Evolutionary conservation across 306 rosid species (phyloP).

Genomic region (Vachellia collinsii): DNA sequence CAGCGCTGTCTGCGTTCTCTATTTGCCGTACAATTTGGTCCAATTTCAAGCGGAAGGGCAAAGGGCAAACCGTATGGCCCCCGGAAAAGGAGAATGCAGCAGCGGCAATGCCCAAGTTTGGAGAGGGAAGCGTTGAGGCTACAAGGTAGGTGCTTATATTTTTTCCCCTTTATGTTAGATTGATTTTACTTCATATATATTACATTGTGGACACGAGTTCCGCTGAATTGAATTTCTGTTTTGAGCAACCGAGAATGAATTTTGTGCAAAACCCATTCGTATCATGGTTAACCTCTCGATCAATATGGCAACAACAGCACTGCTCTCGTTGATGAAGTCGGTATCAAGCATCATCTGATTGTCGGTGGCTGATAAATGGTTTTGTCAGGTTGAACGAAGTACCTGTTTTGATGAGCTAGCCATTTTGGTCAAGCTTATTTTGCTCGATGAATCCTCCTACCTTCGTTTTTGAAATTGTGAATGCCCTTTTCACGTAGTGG

Average conservation of each 20-base stretch:
- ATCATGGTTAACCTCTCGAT: neutral
- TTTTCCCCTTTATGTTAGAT: neutral
- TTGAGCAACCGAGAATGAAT: neutral
- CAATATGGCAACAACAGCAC: neutral
- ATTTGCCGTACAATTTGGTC: slow-evolving; percentile 78
- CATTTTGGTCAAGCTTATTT: neutral
- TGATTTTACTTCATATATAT: neutral
- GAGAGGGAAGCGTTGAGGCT: slow-evolving; percentile 8
- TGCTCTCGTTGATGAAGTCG: neutral
- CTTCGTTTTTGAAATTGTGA: neutral
- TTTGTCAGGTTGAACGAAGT: neutral
- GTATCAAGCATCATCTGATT: neutral
- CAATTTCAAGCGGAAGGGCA: slow-evolving; percentile 56
- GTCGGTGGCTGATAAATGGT: slow-evolving; percentile 4
- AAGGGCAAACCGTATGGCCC: slow-evolving; percentile 41
- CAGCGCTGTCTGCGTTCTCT: slow-evolving; percentile 93
- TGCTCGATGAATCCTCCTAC: neutral
- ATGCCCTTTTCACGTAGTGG: neutral
- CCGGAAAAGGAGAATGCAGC: slow-evolving; percentile 19
- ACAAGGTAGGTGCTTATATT: slow-evolving; percentile 33
- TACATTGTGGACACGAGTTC: neutral
- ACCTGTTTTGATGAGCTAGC: neutral
- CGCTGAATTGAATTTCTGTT: slow-evolving; percentile 15
- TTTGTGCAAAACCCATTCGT: slow-evolving; percentile 2
- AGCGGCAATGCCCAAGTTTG: neutral